Evolutionary conservation across 208 protist genomes (phyloP), one percentile per base, ranked within the genome.

Genomic region (Trypanosoma cruzi): DNA sequence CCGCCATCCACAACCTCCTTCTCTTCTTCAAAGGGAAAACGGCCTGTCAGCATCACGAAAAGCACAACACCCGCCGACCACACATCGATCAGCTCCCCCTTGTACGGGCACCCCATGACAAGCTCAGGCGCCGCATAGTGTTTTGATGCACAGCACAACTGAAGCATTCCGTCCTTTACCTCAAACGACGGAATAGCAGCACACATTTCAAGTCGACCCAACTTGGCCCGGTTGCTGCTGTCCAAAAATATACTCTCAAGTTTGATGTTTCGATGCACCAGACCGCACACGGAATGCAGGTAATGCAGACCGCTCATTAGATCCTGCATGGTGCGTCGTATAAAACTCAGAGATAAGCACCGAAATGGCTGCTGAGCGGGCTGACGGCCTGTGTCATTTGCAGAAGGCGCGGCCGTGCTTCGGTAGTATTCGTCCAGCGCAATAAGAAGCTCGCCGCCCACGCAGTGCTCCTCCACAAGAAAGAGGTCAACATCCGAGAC

Each of bases 1-100:
- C 64, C 64, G n/a, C 28, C 56, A n/a, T 18, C 55, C 14, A 48
- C 44, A 14, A 32, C 36, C 16, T 40, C 58, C 16, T 44, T 34
- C 24, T 59, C 58, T 16, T 71, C 73, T 61, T 85, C 95, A 65
- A 98, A 98, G 6, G 96, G 96, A 59, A 97, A 89, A 31, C 80
- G 77, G 61, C 93, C 93, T 11, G 90, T 84, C 53, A 98, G 66
- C 64, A 98, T 84, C 49, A 97, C 93, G 62, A 98, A 99, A 14
- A 98, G 71, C 8, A 99, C 73, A 16, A 98, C 94, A 52, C 98
- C 98, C 34, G 91, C 90, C 4, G 90, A 86, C 98, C 98, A 99
- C 80, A 96, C 97, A 81, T 99, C 98, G 7, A 98, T 92, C 14
- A 81, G 82, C 36, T 80, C 68, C 14, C 97, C 97, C 26, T 93